Base-by-base conservation (phyloP, 2,329 filamentous ascomycete species). In the Penicillium sp. region DNA sequence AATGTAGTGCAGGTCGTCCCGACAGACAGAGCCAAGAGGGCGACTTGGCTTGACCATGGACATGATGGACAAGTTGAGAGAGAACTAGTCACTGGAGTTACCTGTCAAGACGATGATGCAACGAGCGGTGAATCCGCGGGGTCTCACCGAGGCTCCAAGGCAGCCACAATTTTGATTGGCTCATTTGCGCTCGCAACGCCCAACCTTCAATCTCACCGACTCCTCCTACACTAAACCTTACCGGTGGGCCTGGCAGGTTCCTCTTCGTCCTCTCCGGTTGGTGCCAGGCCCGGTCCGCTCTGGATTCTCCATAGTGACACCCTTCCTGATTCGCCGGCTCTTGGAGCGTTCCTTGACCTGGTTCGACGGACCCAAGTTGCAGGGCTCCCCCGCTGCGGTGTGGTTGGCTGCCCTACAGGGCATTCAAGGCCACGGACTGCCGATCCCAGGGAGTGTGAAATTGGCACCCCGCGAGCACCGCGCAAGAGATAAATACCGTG, bases 371-470 rank as follows among this genome's bases (percentile, higher is more conserved):
- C n/a, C n/a, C n/a, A 29, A 29, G 8, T 11, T 29, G 8, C 8
- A 6, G 31, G 29, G 15, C 36, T 11, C 32, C 37, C 23, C 17
- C 25, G 26, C 36, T 41, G 28, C 36, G 16, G 14, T 44, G 15
- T 56, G 45, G 41, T 52, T 56, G 51, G 53, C 46, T 51, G 53
- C 53, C 51, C 49, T 56, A 56, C 33, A 33, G 38, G 41, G 30
- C 16, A 36, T 43, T 45, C 39, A 39, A 13, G 20, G 7, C 5
- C 14, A 16, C 19, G 25, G 33, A 20, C 28, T n/a, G n/a, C n/a
- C n/a, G n/a, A n/a, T n/a, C n/a, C n/a, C n/a, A n/a, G n/a, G n/a
- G n/a, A n/a, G n/a, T n/a, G n/a, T n/a, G 31, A 25, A 37, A 37
- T 30, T 37, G 16, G 34, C 26, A 4, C 34, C 34, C 26, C 34